Base-by-base conservation (phyloP, 257 asterid genomes). In the Gardenia jasminoides region DNA sequence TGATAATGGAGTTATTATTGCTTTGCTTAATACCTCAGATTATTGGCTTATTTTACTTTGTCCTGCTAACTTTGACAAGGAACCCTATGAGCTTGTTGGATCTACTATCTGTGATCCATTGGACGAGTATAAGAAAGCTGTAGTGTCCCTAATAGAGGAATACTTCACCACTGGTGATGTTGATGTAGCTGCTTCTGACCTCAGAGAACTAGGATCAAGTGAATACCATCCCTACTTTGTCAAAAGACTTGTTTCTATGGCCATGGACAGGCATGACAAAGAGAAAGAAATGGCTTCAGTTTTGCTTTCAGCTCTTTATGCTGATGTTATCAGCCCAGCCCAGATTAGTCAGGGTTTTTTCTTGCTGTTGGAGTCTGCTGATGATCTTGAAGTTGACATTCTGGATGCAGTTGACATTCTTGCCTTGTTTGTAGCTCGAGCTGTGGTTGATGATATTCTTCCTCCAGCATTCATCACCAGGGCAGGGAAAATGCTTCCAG, bases 261-360 rank as follows among this genome's bases (percentile, higher is more conserved):
- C 99, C 81, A 89, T 96, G 99, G 99, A 96, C 83, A 90, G 99
- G 79, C 89, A 93, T 80, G 89, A 95, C 83, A 95, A 93, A 87
- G 99, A 95, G 87, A 95, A 95, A 82, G 99, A 96, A 83, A 96
- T 96, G 99, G 94, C 99, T 70, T 96, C 99, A 6, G 99, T 96
- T 75, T 84, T 96, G 82, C 97, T 96, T 74, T 96, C 98, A 24
- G 93, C 94, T 28, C 92, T 96, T 67, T 96, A 96, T 84, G 94
- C 91, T 80, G 94, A 96, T 86, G 93, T 96, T 43, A 89, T 96
- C 79, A 88, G 74, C 72, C 78, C 98, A 6, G 76, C 97, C 74
- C 95, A 90, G 80, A 93, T 96, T 41, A 89, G 95, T 76, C 97
- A 81, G 86, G 99, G 99, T 0, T 93, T 91, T 81, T 86, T 83